Evolutionary conservation across 306 rosid genomes (phyloP).

Genomic region (Rosa rugosa): DNA sequence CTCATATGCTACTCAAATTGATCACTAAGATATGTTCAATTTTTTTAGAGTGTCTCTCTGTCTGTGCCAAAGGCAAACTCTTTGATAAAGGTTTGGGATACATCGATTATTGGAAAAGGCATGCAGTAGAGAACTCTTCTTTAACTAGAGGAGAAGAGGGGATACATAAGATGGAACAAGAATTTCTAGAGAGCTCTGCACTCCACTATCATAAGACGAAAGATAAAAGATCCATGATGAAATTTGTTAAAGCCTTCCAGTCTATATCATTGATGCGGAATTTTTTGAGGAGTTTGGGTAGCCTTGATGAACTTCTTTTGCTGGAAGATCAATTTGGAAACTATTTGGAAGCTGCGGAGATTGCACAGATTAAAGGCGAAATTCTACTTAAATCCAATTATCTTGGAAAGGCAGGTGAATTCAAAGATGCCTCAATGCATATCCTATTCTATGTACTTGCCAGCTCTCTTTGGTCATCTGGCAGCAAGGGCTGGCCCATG

Average conservation of each 20-base stretch:
- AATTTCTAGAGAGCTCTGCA: slow-evolving; percentile 50
- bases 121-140: slow-evolving; percentile 13
- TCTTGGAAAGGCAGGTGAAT: slow-evolving; percentile 46
- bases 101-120: slow-evolving; percentile 43
- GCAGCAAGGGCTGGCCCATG: slow-evolving; percentile 17
- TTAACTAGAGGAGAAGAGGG: slow-evolving; percentile 1
- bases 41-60: slow-evolving; percentile 36
- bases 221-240: slow-evolving; percentile 53
- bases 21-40: too few relatives aligned
- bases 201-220: slow-evolving; percentile 32
- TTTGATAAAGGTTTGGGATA: slow-evolving; percentile 41
- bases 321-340: slow-evolving; percentile 52
- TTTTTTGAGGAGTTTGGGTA: slow-evolving; percentile 43
- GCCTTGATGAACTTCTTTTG: slow-evolving; percentile 52
- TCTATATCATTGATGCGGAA: slow-evolving; percentile 44
- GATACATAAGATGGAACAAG: slow-evolving; percentile 33
- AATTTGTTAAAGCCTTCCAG: slow-evolving; percentile 49
- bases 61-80: slow-evolving; percentile 40
- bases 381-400: slow-evolving; percentile 22
- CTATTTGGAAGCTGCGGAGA: slow-evolving; percentile 42
- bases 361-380: slow-evolving; percentile 10
- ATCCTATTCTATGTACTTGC: slow-evolving; percentile 6
- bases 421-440: slow-evolving; percentile 29
- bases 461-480: slow-evolving; percentile 14
- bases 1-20: too few relatives aligned